phyloP scores from a whole-genome alignment of 257 asterid species.

The Striga asiatica region DNA sequence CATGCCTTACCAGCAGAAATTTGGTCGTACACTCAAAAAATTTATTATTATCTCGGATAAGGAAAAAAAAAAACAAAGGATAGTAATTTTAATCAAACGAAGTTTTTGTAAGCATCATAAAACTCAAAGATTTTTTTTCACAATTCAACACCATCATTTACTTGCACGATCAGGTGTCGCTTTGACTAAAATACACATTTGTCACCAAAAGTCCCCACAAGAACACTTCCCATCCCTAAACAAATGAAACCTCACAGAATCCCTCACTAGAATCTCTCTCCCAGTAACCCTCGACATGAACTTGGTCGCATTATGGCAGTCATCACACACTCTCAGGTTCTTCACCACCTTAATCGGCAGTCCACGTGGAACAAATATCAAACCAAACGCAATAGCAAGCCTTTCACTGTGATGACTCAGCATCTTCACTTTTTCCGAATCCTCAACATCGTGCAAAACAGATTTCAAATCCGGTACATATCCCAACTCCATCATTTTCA shows the following conservation, averaged over 20 bases:
- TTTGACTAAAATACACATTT: no score
- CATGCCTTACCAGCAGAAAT: no score
- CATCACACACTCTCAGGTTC: conserved; percentile 57
- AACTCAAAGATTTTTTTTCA: no score
- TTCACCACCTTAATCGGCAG: conserved; percentile 48
- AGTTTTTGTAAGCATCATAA: no score
- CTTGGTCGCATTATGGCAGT: conserved; percentile 58
- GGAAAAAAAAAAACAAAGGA: no score
- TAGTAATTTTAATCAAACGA: no score
- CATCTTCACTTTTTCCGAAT: conserved; percentile 44
- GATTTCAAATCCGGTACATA: conserved; percentile 51
- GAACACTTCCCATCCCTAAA: conserved; percentile 56
- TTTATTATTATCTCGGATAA: no score
- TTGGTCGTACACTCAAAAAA: no score
- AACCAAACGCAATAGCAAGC: conserved; percentile 66
- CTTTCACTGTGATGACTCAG: conserved; percentile 67
- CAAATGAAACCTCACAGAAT: conserved; percentile 44
- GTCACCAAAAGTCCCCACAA: conserved; percentile 78
- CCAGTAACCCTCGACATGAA: conserved; percentile 38
- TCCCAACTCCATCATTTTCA: conserved; percentile 41
- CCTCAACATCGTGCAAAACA: conserved; percentile 59
- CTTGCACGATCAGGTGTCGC: no score
- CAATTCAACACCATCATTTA: no score
- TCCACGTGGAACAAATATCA: conserved; percentile 42
- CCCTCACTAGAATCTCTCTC: conserved; percentile 57